Percentiles rank a stretch among this genome's conserved stretches.
These are phyloP conservation scores for Vitis riparia DNA, from an alignment of 164 flowering plant genomes.

Conservation along the genomic window DNA sequence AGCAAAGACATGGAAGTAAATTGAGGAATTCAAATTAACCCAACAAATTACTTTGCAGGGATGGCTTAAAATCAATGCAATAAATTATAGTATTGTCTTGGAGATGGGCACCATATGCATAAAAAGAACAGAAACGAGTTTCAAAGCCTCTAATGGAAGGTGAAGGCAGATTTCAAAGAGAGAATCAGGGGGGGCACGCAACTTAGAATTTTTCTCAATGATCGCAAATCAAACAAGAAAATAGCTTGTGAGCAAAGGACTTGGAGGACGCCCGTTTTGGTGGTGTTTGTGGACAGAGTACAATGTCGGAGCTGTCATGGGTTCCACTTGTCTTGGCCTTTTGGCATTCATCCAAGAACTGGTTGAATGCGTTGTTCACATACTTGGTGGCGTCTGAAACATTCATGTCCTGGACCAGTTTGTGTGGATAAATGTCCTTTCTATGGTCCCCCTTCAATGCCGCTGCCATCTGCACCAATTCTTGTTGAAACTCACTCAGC, in stretches of 20 bases:
- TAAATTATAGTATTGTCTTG: no score
- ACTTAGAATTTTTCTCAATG: background rate
- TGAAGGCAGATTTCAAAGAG: no score
- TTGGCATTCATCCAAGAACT: conserved; percentile 42
- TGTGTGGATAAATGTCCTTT: conserved; percentile 49
- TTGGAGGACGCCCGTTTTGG: conserved; percentile 6
- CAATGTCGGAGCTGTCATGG: conserved; percentile 31
- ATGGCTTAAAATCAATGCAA: no score
- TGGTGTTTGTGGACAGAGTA: background rate
- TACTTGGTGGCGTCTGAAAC: conserved; percentile 48
- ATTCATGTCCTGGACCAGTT: conserved; percentile 60
- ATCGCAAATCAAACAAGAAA: conserved; percentile 40
- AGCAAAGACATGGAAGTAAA: no score
- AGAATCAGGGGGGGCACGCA: no score
- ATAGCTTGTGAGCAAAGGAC: conserved; percentile 29
- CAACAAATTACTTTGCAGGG: no score
- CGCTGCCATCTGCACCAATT: conserved; percentile 69
- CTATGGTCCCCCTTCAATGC: conserved; percentile 58
- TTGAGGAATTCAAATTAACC: no score
- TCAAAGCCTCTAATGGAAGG: no score
- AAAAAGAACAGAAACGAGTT: no score
- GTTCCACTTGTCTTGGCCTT: conserved; percentile 35
- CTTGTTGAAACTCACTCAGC: conserved; percentile 68
- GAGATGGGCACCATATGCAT: no score
- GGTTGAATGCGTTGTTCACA: conserved; percentile 41